Evolutionary conservation across 2,329 filamentous ascomycete genomes (phyloP).

Genomic region (Penicillium nordicum): DNA sequence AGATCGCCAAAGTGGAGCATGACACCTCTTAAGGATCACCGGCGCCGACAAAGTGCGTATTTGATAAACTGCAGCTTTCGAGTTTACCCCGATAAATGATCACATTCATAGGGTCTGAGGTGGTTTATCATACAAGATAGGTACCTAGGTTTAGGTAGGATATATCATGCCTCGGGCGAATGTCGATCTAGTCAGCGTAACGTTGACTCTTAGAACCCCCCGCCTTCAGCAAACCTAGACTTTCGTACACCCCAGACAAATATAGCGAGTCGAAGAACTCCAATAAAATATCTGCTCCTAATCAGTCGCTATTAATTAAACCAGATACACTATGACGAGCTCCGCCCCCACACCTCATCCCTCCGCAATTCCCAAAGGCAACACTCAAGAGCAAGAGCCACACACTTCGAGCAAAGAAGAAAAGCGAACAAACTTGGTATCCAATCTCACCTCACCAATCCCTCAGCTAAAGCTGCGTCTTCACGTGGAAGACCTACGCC

Average conservation of each 20-base stretch:
- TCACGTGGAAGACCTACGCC: slow-evolving; percentile 31
- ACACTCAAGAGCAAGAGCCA: neutral
- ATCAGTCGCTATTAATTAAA: neutral
- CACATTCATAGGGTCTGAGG: too few relatives aligned
- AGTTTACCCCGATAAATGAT: too few relatives aligned
- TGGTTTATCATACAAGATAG: too few relatives aligned
- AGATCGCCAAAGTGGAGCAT: slow-evolving; percentile 9
- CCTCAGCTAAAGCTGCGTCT: slow-evolving; percentile 37
- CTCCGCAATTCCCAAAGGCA: slow-evolving; percentile 17
- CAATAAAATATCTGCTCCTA: too few relatives aligned
- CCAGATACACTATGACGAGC: slow-evolving; percentile 12
- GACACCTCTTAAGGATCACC: neutral
- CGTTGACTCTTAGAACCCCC: neutral
- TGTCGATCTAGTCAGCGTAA: neutral
- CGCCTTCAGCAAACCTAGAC: neutral
- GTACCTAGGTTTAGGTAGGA: neutral
- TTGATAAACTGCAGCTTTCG: neutral
- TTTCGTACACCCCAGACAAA: neutral
- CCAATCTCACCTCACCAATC: slow-evolving; percentile 2
- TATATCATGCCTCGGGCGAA: neutral
- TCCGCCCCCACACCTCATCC: slow-evolving; percentile 3
- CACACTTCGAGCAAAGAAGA: neutral
- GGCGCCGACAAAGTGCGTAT: neutral
- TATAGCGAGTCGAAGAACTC: neutral
- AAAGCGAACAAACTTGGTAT: slow-evolving; percentile 1